A percentile compares a stretch with the other conserved stretches of the same genome.
Evolutionary conservation across 2,329 filamentous ascomycete species (phyloP).

Genomic region (Cryoendolithus antarcticus): DNA sequence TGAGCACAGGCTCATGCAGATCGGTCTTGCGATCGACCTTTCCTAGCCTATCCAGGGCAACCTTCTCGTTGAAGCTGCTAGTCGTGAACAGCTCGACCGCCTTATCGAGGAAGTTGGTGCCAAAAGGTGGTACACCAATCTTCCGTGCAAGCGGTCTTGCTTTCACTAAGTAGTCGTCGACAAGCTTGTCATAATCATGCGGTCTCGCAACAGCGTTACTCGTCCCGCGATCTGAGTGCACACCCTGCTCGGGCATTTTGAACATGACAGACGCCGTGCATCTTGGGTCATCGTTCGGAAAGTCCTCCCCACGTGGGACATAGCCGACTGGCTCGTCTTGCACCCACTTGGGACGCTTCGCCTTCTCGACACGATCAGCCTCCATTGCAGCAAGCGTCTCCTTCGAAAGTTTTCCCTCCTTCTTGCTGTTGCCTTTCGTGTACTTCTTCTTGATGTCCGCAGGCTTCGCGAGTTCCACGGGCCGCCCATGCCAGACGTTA

Average conservation of each 20-base stretch:
- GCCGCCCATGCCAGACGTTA: conserved; percentile 69
- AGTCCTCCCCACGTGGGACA: conserved; percentile 70
- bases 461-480: conserved; percentile 83
- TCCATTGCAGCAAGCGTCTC: conserved; percentile 69
- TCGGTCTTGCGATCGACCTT: conserved; percentile 54
- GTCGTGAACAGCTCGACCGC: conserved; percentile 62
- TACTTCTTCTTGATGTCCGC: conserved; percentile 72
- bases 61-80: conserved; percentile 57
- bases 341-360: conserved; percentile 82
- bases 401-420: conserved; percentile 64
- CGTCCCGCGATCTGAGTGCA: conserved; percentile 20
- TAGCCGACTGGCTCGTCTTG: conserved; percentile 86
- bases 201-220: not conserved
- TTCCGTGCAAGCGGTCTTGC: conserved; percentile 52
- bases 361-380: conserved; percentile 64
- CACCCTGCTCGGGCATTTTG: conserved; percentile 44
- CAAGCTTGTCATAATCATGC: conserved; percentile 11
- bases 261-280: conserved; percentile 68
- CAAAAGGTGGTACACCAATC: conserved; percentile 60
- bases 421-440: conserved; percentile 53
- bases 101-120: conserved; percentile 79
- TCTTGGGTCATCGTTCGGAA: conserved; percentile 55
- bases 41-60: conserved; percentile 57
- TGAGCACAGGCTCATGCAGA: conserved; percentile 76
- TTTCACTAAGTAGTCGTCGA: conserved; percentile 65